These are phyloP conservation scores for Gossypium schwendimanii DNA, from an alignment of 441 rosid genomes.

Conservation along the genomic window DNA sequence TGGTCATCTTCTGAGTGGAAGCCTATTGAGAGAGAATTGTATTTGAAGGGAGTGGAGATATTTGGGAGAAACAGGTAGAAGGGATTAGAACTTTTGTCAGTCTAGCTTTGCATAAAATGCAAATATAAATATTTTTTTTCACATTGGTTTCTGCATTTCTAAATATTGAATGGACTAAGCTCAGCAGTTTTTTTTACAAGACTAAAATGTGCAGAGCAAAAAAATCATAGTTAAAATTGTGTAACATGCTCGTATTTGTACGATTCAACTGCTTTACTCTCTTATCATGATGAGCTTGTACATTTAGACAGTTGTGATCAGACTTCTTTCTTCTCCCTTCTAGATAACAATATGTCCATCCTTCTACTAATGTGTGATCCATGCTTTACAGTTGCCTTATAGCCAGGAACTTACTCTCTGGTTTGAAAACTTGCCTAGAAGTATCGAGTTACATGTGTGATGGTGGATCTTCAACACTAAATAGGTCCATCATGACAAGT, in stretches of 20 bases:
- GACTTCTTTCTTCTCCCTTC: slow-evolving; percentile 5
- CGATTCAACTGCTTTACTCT: not conserved
- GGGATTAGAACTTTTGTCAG: not conserved
- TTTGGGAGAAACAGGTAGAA: slow-evolving; percentile 91
- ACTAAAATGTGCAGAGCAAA: not conserved
- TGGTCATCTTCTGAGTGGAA: slow-evolving; percentile 50
- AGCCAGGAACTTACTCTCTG: slow-evolving; percentile 60
- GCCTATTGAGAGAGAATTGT: slow-evolving; percentile 64
- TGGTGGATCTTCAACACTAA: slow-evolving; percentile 41
- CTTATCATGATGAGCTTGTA: not conserved
- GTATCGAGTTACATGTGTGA: slow-evolving; percentile 66
- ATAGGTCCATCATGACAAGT: slow-evolving; percentile 42
- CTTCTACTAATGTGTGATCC: slow-evolving; percentile 13
- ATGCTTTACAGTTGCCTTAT: slow-evolving; percentile 67
- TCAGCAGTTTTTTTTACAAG: not conserved
- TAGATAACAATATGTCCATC: not conserved
- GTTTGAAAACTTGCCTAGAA: slow-evolving; percentile 70
- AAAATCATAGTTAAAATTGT: not conserved
- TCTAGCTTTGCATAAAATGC: not conserved
- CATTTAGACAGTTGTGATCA: not conserved
- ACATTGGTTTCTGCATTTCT: not conserved
- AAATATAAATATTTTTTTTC: slow-evolving; percentile 5
- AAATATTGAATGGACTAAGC: not conserved
- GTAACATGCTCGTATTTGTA: not conserved
- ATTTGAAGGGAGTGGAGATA: slow-evolving; percentile 67